phyloP scores from a whole-genome alignment of 768 basidiomycete species.

The Tremella yokohamensis region DNA sequence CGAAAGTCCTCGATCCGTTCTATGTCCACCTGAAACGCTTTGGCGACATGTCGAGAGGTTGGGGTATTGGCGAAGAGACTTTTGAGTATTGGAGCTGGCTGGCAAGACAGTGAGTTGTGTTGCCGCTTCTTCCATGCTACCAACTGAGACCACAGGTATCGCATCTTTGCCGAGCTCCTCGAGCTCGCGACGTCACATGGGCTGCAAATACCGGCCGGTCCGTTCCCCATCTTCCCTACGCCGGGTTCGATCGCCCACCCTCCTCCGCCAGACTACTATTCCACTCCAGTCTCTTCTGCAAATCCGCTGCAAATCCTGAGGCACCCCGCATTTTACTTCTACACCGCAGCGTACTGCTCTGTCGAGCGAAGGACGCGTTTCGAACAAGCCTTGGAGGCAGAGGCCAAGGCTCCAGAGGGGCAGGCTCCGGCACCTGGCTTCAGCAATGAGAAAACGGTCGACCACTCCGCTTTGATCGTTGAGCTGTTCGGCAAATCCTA shows the following conservation, averaged over 20 bases:
- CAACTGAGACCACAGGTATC: slow-evolving; percentile 59
- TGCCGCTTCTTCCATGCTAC: neutral
- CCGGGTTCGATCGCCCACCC: slow-evolving; percentile 31
- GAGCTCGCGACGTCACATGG: slow-evolving; percentile 66
- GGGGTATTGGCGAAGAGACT: slow-evolving; percentile 95
- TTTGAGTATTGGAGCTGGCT: slow-evolving; percentile 99
- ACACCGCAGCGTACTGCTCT: slow-evolving; percentile 80
- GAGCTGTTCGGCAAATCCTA: slow-evolving; percentile 97
- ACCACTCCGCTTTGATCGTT: slow-evolving; percentile 74
- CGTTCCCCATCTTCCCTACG: slow-evolving; percentile 37
- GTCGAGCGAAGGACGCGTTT: slow-evolving; percentile 71
- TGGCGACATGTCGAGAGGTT: slow-evolving; percentile 74
- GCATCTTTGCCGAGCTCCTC: slow-evolving; percentile 82
- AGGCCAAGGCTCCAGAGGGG: slow-evolving; percentile 49
- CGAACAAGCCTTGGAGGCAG: slow-evolving; percentile 58
- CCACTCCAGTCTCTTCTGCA: slow-evolving; percentile 62
- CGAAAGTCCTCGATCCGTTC: slow-evolving; percentile 75
- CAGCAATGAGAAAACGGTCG: slow-evolving; percentile 85
- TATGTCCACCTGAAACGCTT: slow-evolving; percentile 80
- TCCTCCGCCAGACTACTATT: slow-evolving; percentile 58
- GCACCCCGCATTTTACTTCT: slow-evolving; percentile 89
- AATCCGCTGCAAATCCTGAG: slow-evolving; percentile 81
- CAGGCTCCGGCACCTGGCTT: slow-evolving; percentile 63
- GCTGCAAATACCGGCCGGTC: slow-evolving; percentile 34
- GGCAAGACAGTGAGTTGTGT: slow-evolving; percentile 69